phyloP scores from a whole-genome alignment of 768 basidiomycete genomes.

The Leccinum variicolor region DNA sequence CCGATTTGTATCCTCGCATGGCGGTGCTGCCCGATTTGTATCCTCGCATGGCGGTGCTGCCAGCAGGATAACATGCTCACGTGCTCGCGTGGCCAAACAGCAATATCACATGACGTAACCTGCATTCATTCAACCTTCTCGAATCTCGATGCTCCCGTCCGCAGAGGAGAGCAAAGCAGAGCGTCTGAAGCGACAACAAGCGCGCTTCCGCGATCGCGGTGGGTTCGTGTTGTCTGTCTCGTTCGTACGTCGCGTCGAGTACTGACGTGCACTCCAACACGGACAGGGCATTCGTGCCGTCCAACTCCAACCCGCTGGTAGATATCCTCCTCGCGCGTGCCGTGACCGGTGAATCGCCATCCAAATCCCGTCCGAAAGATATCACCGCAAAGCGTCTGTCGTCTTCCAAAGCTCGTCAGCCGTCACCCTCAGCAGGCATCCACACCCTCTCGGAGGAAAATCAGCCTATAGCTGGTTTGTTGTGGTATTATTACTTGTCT shows the following conservation, averaged over 20 bases:
- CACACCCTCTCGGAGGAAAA: not conserved
- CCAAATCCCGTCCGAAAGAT: conserved; percentile 22
- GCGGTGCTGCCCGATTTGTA: too few relatives aligned
- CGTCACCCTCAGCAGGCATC: not conserved
- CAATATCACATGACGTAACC: not conserved
- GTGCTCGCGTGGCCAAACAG: not conserved
- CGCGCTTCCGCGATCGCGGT: conserved; percentile 66
- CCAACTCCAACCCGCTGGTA: conserved; percentile 45
- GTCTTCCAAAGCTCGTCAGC: not conserved
- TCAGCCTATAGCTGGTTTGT: conserved; percentile 14
- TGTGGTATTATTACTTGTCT: too few relatives aligned
- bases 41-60: too few relatives aligned
- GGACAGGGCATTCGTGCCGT: conserved; percentile 51
- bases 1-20: too few relatives aligned
- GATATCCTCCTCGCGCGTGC: conserved; percentile 53
- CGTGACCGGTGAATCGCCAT: conserved; percentile 46
- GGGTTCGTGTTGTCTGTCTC: conserved; percentile 41
- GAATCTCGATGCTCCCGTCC: conserved; percentile 12
- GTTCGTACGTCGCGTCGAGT: not conserved
- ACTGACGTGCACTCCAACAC: not conserved
- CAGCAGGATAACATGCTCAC: too few relatives aligned
- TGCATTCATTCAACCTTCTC: not conserved
- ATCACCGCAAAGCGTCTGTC: conserved; percentile 1
- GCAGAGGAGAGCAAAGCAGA: conserved; percentile 61
- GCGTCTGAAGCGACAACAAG: conserved; percentile 59